A percentile compares a stretch with the other conserved stretches of the same genome.
phyloP scores from a whole-genome alignment of 305 asterid genomes.

The Plantago rigida region DNA sequence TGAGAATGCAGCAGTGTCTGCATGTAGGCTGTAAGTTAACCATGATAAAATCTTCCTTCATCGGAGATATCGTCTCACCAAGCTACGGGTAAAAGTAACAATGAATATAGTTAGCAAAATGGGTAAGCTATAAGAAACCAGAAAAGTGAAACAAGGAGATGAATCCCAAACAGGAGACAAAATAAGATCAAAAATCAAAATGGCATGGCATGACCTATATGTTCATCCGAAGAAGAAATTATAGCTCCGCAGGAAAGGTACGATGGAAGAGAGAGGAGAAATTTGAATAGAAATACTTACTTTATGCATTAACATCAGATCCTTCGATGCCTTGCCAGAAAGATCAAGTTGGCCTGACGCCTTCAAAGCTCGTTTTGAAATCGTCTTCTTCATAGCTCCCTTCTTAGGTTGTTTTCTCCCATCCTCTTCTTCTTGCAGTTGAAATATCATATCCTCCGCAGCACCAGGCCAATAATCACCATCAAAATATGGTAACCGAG shows the following conservation, averaged over 20 bases:
- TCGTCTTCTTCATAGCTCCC: conserved; percentile 59
- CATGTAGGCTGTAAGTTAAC: conserved; percentile 92
- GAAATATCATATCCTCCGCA: conserved; percentile 89
- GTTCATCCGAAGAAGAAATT: not conserved
- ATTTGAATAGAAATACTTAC: conserved; percentile 36
- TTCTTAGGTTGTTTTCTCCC: conserved; percentile 73
- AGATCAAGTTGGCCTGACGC: conserved; percentile 89
- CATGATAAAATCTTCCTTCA: conserved; percentile 99
- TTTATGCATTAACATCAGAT: conserved; percentile 79
- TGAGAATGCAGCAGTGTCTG: conserved; percentile 76
- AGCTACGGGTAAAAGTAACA: conserved; percentile 48
- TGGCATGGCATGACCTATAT: too few relatives aligned
- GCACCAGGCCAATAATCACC: conserved; percentile 99
- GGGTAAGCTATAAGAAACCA: not conserved
- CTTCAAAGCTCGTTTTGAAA: conserved; percentile 81
- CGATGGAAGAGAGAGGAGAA: conserved; percentile 12
- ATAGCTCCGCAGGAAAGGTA: not conserved
- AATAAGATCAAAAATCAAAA: not conserved
- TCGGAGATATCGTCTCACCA: conserved; percentile 88
- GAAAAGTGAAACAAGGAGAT: conserved; percentile 4
- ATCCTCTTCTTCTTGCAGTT: conserved; percentile 90
- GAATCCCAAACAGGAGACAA: conserved; percentile 3
- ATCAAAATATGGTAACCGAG: conserved; percentile 91
- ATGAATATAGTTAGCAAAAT: conserved; percentile 16
- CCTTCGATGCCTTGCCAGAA: conserved; percentile 82